These are phyloP conservation scores for Phylloporus rhodoxanthus DNA, from an alignment of 768 basidiomycete genomes.

Conservation along the genomic window DNA sequence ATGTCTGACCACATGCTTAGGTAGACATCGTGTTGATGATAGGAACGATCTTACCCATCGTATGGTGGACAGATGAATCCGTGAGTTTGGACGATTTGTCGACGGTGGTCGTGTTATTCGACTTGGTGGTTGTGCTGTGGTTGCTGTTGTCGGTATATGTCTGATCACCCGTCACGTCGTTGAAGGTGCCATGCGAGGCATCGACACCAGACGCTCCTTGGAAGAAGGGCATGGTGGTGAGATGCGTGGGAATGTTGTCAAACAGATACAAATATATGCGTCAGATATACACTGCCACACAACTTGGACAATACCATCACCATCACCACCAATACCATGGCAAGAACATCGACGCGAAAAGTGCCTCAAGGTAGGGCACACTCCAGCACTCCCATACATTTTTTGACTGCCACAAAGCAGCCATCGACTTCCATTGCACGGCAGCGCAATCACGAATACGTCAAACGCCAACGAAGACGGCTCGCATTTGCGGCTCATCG, in stretches of 20 bases:
- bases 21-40: neutral
- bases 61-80: conserved; percentile 23
- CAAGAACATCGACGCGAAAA: conserved; percentile 18
- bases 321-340: conserved; percentile 11
- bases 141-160: conserved; percentile 16
- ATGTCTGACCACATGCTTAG: neutral
- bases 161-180: conserved; percentile 20
- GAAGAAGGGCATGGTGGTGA: conserved; percentile 20
- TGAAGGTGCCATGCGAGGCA: conserved; percentile 14
- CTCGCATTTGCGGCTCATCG: conserved; percentile 20
- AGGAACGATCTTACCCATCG: conserved; percentile 13
- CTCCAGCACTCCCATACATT: conserved; percentile 18
- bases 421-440: conserved; percentile 7
- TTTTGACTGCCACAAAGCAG: conserved; percentile 26
- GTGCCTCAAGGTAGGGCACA: conserved; percentile 26
- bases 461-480: conserved; percentile 15
- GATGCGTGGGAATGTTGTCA: neutral
- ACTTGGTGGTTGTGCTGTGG: conserved; percentile 8
- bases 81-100: conserved; percentile 12
- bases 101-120: conserved; percentile 17
- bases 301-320: neutral
- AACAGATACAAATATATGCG: conserved; percentile 3
- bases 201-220: conserved; percentile 16
- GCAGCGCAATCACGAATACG: conserved; percentile 21
- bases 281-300: neutral